These are phyloP conservation scores for Manihot esculenta DNA, from an alignment of 441 rosid species.

Conservation along the genomic window DNA sequence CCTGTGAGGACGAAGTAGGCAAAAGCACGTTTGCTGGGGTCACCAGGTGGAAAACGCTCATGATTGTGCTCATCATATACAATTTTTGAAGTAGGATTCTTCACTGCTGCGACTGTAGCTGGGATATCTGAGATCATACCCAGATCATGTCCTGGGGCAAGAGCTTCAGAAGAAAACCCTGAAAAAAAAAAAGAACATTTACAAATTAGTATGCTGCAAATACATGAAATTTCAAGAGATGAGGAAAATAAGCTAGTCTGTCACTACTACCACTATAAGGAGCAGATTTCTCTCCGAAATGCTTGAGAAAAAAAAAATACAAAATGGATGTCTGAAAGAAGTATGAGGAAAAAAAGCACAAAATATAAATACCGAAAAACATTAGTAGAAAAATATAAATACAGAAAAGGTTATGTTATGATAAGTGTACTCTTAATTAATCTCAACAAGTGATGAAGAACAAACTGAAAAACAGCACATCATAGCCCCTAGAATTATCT, in stretches of 20 bases:
- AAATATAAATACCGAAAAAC: no score
- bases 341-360: not conserved
- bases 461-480: not conserved
- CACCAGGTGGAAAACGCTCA: slow-evolving; percentile 91
- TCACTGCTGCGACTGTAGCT: slow-evolving; percentile 71
- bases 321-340: not conserved
- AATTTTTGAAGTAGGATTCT: slow-evolving; percentile 77
- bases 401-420: not conserved
- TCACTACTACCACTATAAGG: not conserved
- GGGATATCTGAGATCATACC: slow-evolving; percentile 58
- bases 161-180: slow-evolving; percentile 71
- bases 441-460: not conserved
- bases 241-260: slow-evolving; percentile 2
- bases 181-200: slow-evolving; percentile 24
- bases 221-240: not conserved
- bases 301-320: not conserved
- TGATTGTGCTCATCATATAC: slow-evolving; percentile 82
- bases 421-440: not conserved
- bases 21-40: slow-evolving; percentile 96
- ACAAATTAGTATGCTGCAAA: slow-evolving; percentile 6
- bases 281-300: not conserved
- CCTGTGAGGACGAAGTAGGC: slow-evolving; percentile 91
- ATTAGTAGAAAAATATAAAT: no score
- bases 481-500: not conserved
- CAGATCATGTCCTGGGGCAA: slow-evolving; percentile 51